These are phyloP conservation scores for Calonectria hongkongensis DNA, from an alignment of 2,329 filamentous ascomycete genomes.

Conservation along the genomic window DNA sequence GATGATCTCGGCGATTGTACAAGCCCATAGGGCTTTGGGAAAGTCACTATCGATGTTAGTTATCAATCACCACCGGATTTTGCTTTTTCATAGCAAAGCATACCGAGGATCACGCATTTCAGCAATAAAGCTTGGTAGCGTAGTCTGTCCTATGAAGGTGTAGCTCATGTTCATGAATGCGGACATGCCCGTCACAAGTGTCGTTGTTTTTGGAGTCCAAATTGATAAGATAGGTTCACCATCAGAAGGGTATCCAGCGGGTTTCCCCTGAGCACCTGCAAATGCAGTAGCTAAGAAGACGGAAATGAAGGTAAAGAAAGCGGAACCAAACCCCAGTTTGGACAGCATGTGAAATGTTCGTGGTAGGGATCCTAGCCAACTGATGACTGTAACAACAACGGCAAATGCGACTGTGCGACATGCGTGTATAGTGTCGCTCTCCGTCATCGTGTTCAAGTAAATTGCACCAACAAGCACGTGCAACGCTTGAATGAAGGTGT, in stretches of 20 bases:
- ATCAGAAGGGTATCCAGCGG: slow-evolving; percentile 77
- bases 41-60: slow-evolving; percentile 78
- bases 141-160: slow-evolving; percentile 97
- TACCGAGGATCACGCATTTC: slow-evolving; percentile 85
- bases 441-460: slow-evolving; percentile 92
- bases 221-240: slow-evolving; percentile 82
- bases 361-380: slow-evolving; percentile 87
- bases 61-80: background rate
- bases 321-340: slow-evolving; percentile 86
- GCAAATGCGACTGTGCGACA: slow-evolving; percentile 89
- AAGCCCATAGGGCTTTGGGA: slow-evolving; percentile 92
- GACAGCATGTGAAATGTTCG: slow-evolving; percentile 89
- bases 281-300: slow-evolving; percentile 91
- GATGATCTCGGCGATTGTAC: slow-evolving; percentile 91
- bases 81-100: background rate
- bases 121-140: slow-evolving; percentile 93
- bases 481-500: slow-evolving; percentile 87
- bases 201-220: slow-evolving; percentile 81
- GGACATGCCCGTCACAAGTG: slow-evolving; percentile 87
- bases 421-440: slow-evolving; percentile 75
- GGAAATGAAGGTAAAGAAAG: slow-evolving; percentile 92
- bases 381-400: slow-evolving; percentile 79
- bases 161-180: slow-evolving; percentile 97
- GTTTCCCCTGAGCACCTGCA: slow-evolving; percentile 83
- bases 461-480: slow-evolving; percentile 90